Percentiles rank a stretch among this genome's conserved stretches.
These are phyloP conservation scores for Myriosclerotinia curreyana DNA, from an alignment of 2,329 filamentous ascomycete genomes.

Conservation along the genomic window DNA sequence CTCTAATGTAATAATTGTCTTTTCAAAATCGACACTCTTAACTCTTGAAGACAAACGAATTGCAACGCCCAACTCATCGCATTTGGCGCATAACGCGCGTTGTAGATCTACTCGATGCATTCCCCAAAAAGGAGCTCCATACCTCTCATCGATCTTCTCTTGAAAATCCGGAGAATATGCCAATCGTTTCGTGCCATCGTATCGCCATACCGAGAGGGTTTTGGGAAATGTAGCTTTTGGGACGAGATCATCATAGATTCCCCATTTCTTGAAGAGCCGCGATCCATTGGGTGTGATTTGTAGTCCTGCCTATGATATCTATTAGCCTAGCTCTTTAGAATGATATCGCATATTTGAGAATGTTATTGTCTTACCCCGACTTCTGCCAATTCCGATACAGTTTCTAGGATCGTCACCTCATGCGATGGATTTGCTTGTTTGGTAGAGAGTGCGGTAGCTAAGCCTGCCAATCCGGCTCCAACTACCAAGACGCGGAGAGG, in stretches of 20 bases:
- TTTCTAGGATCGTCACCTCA: constrained; percentile 44
- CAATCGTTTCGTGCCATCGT: constrained; percentile 45
- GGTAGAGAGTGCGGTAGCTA: constrained; percentile 42
- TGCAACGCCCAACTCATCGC: constrained; percentile 41
- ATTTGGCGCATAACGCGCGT: constrained; percentile 43
- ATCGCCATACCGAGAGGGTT: constrained; percentile 51
- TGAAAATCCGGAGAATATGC: constrained; percentile 32
- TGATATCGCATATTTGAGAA: background rate
- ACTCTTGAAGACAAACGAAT: constrained; percentile 44
- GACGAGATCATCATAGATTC: constrained; percentile 31
- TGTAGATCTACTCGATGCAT: constrained; percentile 51
- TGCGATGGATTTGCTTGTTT: constrained; percentile 41
- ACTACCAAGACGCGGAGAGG: constrained; percentile 43
- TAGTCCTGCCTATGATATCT: constrained; percentile 31
- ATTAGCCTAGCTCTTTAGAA: background rate
- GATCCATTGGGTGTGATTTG: constrained; percentile 38
- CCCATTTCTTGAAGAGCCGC: constrained; percentile 36
- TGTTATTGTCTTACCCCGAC: constrained; percentile 35
- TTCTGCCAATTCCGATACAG: constrained; percentile 43
- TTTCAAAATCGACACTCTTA: constrained; percentile 30
- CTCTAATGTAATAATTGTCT: constrained; percentile 28
- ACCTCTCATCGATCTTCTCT: constrained; percentile 29
- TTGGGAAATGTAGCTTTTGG: constrained; percentile 43
- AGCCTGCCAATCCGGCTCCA: constrained; percentile 46
- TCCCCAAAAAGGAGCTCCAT: constrained; percentile 43